These are phyloP conservation scores for Mycena pura DNA, from an alignment of 768 basidiomycete genomes.

Conservation along the genomic window DNA sequence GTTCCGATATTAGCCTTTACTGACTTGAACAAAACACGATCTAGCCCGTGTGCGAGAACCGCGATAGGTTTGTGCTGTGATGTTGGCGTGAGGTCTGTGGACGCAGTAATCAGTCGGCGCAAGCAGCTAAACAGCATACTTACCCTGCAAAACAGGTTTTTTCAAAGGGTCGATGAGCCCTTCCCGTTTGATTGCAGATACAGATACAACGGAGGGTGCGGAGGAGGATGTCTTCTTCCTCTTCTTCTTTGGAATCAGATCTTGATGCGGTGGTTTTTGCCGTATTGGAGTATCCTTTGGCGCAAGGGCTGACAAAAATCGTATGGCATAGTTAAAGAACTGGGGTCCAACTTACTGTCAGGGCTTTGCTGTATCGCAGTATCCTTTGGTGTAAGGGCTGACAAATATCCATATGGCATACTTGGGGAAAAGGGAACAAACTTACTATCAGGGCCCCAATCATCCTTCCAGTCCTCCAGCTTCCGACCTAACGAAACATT, in stretches of 20 bases:
- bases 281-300: conserved; percentile 1
- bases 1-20: conserved; percentile 29
- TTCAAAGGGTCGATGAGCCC: conserved; percentile 38
- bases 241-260: not conserved
- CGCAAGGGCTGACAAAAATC: not conserved
- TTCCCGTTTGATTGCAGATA: conserved; percentile 41
- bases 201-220: too few relatives aligned
- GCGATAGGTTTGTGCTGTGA: conserved; percentile 63
- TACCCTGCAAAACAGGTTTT: conserved; percentile 26
- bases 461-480: conserved; percentile 24
- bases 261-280: conserved; percentile 19
- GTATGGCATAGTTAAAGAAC: not conserved
- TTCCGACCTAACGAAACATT: conserved; percentile 10
- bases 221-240: too few relatives aligned
- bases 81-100: conserved; percentile 51
- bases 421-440: not conserved
- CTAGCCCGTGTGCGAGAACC: conserved; percentile 67
- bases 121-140: not conserved
- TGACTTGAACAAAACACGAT: conserved; percentile 81
- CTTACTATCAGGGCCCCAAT: conserved; percentile 25
- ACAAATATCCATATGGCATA: not conserved
- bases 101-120: not conserved
- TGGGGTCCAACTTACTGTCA: conserved; percentile 6
- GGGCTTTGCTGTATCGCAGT: too few relatives aligned
- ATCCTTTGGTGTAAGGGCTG: conserved; percentile 11